Base-by-base conservation (phyloP, 441 rosid species). In the Gossypium gossypioides region DNA sequence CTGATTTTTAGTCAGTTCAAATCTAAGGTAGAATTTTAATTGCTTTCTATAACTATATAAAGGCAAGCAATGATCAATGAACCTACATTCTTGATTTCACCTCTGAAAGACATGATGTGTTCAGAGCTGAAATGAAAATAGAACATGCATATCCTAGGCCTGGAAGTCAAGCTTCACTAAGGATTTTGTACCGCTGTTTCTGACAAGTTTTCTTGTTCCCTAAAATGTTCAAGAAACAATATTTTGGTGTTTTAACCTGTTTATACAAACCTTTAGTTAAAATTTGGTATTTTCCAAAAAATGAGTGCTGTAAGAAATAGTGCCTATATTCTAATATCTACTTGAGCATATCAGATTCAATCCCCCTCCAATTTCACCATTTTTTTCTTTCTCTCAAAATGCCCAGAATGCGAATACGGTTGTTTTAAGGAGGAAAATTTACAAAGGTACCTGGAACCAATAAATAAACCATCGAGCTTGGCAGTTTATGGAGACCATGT, bases 401-500 rank as follows among this genome's bases (percentile, higher is more conserved):
- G 55, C 55, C 40, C 37, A 21, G 15, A 57, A 13, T 58, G 25
- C 42, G 10, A 57, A 16, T 58, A 60, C 10, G 25, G 10, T 48
- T 58, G 37, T 40, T 50, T 71, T 25, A 8, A 42, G 40, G 42
- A 27, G 67, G 54, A 57, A 59, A 62, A 12, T 15, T 56, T 18
- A 34, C 25, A 0, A 32, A 69, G 37, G 48, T 89, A 92, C 97
- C 97, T 80, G 99, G 99, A 82, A 95, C 88, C 81, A 95, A 82
- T 81, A 95, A 80, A 83, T 89, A 95, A 50, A 95, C 97, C 74
- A 91, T 52, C 1, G 99, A 85, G 69, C 82, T 85, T 54, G 97
- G 95, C 77, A 95, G 82, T 76, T 81, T 86, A 88, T 87, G 99
- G 69, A 92, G 80, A 83, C 99, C 97, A 79, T 94, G 97, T 87